A percentile compares a stretch with the other conserved stretches of the same genome.
Evolutionary conservation across 106 monocot species (phyloP).

Genomic region (Narthecium ossifragum): DNA sequence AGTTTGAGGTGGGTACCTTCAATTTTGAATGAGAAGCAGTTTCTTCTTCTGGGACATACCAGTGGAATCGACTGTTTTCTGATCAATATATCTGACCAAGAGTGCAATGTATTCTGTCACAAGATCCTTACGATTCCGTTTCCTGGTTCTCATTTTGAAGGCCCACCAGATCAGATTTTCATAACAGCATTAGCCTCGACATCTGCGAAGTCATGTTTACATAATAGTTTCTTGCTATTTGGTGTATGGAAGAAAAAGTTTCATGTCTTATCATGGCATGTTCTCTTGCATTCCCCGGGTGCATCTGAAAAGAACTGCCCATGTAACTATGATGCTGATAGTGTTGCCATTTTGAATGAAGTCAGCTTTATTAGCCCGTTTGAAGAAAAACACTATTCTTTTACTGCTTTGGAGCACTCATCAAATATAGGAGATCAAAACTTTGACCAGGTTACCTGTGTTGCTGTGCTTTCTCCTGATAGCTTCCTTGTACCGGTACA

Average conservation of each 20-base stretch:
- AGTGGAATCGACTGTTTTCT: conserved; percentile 75
- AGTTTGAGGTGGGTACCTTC: conserved; percentile 73
- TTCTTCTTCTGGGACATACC: conserved; percentile 70
- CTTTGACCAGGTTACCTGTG: conserved; percentile 32
- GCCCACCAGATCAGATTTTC: conserved; percentile 51
- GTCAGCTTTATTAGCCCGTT: no score
- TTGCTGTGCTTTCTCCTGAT: conserved; percentile 37
- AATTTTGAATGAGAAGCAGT: conserved; percentile 38
- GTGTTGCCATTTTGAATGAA: conserved; percentile 9
- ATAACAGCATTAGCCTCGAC: conserved; percentile 38
- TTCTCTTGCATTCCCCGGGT: conserved; percentile 43
- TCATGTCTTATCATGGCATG: conserved; percentile 70
- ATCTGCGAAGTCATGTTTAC: conserved; percentile 19
- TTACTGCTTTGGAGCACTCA: conserved; percentile 23
- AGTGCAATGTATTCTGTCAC: conserved; percentile 28
- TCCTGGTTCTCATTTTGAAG: conserved; percentile 12
- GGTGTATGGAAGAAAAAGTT: conserved; percentile 59
- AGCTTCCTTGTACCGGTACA: conserved; percentile 18
- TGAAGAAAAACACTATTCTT: conserved; percentile 15
- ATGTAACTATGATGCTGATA: conserved; percentile 18
- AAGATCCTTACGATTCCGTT: conserved; percentile 64
- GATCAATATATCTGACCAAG: conserved; percentile 29
- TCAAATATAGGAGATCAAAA: conserved; percentile 36
- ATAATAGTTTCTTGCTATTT: conserved; percentile 50
- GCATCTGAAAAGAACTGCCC: conserved; percentile 19